Percentiles rank a stretch among this genome's conserved stretches.
These are phyloP conservation scores for Pseudocercospora macadamiae DNA, from an alignment of 2,329 filamentous ascomycete genomes.

Conservation along the genomic window DNA sequence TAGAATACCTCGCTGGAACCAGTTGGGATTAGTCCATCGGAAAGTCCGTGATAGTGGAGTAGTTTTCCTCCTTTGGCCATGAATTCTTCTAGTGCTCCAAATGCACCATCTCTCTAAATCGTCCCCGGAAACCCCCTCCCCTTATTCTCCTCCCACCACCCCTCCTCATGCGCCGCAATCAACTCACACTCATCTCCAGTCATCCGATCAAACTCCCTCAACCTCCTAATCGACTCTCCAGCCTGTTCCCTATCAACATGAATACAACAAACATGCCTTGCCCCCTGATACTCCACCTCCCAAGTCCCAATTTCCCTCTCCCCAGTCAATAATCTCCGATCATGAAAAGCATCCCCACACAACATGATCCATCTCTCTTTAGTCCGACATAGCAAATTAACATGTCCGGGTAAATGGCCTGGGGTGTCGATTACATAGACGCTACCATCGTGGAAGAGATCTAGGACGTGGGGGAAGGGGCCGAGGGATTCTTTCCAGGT, in stretches of 20 bases:
- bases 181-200: slow-evolving; percentile 51
- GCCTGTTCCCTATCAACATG: slow-evolving; percentile 55
- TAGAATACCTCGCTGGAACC: slow-evolving; percentile 58
- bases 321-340: slow-evolving; percentile 53
- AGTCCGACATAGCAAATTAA: slow-evolving; percentile 53
- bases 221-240: slow-evolving; percentile 45
- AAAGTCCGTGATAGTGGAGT: slow-evolving; percentile 50
- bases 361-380: slow-evolving; percentile 52
- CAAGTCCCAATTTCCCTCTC: slow-evolving; percentile 58
- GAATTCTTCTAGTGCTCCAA: slow-evolving; percentile 51
- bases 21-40: slow-evolving; percentile 53
- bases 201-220: slow-evolving; percentile 41
- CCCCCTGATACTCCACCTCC: slow-evolving; percentile 44
- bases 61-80: slow-evolving; percentile 46
- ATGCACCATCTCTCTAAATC: slow-evolving; percentile 33
- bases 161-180: slow-evolving; percentile 55
- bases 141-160: slow-evolving; percentile 46
- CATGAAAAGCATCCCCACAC: slow-evolving; percentile 59
- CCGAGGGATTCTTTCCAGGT: slow-evolving; percentile 48
- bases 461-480: slow-evolving; percentile 50
- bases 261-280: slow-evolving; percentile 43
- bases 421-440: slow-evolving; percentile 55
- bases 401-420: slow-evolving; percentile 56
- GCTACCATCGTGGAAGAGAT: slow-evolving; percentile 52
- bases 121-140: slow-evolving; percentile 35